Base-by-base conservation (phyloP, 2,329 filamentous ascomycete genomes). In the Aspergillus flavus region DNA sequence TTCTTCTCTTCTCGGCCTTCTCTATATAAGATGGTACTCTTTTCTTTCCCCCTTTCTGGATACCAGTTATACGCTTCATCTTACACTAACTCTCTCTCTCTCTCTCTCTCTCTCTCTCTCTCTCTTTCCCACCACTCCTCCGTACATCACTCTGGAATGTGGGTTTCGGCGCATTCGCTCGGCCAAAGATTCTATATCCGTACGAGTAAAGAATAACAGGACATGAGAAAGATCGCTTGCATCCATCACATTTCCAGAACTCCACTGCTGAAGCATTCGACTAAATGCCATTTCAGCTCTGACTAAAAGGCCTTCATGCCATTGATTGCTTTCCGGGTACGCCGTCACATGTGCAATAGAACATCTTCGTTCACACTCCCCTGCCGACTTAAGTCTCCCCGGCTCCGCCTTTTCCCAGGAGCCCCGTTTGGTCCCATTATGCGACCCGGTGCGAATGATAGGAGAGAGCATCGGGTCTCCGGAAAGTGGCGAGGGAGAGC, bases 311-410 rank as follows among this genome's bases (percentile, higher is more conserved):
- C 59, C 59, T 61, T 66, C 61, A 71, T 68, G 61, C 63, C 62
- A 55, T 62, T 65, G 61, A 65, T 61, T 61, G 64, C 65, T 68
- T 65, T 62, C 69, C 68, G 60, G 58, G 65, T 71, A 71, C 70
- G 70, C 71, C 71, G 61, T 68, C 66, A 67, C 68, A 62, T 62
- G 67, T 69, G 67, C 64, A 68, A 68, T 63, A 57, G 30, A 39
- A 39, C 63, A 53, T 60, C 53, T 52, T 50, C 34, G 16, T 45
- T 41, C 19, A 32, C 34, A 30, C 57, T 52, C 43, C 30, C 43
- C 36, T n/a, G 28, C 23, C 19, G 48, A 23, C 45, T 26, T 63
- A 19, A 59, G 19, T 34, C 14, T 46, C 10, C 32, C 28, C 36
- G 32, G 21, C 14, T 19, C 26, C 9, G 23, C 14, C 23, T 28